Conservation (phyloP, 2,329 filamentous ascomycete species). For the Cladorrhinum sp. region DNA sequence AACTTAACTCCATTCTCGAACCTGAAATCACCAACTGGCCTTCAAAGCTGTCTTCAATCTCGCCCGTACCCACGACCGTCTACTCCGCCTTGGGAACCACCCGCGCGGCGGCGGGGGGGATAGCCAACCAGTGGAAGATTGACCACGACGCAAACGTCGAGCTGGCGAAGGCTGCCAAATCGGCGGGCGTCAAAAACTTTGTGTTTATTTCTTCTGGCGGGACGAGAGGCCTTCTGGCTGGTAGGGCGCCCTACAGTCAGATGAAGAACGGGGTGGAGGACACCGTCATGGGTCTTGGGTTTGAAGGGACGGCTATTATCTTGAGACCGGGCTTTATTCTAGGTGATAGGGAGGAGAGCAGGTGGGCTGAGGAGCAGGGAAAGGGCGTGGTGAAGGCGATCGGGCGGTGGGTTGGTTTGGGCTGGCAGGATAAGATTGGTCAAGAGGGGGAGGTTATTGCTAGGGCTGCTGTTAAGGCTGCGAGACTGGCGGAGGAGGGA, state of each 20-base stretch:
- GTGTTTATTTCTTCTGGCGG: conserved; percentile 68
- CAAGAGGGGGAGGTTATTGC: conserved; percentile 74
- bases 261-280: conserved; percentile 93
- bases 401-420: conserved; percentile 49
- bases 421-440: conserved; percentile 62
- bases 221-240: conserved; percentile 39
- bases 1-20: conserved; percentile 65
- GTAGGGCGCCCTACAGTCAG: conserved; percentile 51
- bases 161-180: conserved; percentile 71
- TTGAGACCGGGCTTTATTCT: conserved; percentile 71
- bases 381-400: conserved; percentile 54
- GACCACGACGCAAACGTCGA: conserved; percentile 84
- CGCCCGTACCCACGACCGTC: conserved; percentile 60
- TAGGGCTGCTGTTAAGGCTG: conserved; percentile 61
- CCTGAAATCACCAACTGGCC: conserved; percentile 69
- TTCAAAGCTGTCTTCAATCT: conserved; percentile 51
- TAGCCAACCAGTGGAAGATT: conserved; percentile 80
- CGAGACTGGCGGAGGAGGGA: conserved; percentile 54
- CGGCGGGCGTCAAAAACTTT: conserved; percentile 68
- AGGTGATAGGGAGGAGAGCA: conserved; percentile 62
- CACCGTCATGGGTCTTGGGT: conserved; percentile 65
- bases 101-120: conserved; percentile 66
- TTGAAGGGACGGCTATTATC: conserved; percentile 71
- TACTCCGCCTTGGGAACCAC: conserved; percentile 82
- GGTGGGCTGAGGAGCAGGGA: conserved; percentile 56